Conservation (phyloP, 371 early-diverging fungal genomes). For the Nematocida sp. region DNA sequence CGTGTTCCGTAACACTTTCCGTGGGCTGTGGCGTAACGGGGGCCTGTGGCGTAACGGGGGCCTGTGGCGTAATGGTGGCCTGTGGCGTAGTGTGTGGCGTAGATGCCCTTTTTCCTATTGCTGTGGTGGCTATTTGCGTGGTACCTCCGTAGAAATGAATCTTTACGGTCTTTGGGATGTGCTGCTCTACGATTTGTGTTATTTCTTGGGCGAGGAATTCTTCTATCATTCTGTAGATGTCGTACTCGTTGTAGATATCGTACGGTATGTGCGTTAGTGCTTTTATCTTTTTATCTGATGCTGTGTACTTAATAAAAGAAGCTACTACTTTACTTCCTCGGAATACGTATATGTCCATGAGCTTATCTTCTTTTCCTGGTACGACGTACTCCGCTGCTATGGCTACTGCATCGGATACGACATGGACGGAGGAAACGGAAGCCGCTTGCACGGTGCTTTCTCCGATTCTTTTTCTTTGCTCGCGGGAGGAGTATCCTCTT, state of each 20-base stretch:
- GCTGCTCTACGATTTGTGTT: background rate
- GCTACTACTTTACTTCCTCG: conserved; percentile 20
- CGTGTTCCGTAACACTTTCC: no score
- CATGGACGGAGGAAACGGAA: background rate
- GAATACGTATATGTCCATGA: conserved; percentile 5
- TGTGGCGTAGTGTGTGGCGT: no score
- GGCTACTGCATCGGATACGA: conserved; percentile 13
- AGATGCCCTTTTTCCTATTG: no score
- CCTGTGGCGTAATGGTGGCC: no score
- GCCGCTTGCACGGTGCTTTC: background rate
- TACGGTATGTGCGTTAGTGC: background rate
- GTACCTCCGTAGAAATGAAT: conserved; percentile 3
- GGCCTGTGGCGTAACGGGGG: no score
- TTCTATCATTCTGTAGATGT: background rate
- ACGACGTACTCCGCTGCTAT: conserved; percentile 7
- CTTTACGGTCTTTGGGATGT: background rate
- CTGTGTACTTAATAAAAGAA: background rate
- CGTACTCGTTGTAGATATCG: conserved; percentile 2
- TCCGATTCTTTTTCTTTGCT: background rate
- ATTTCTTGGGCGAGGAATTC: background rate
- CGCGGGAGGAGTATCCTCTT: conserved; percentile 5
- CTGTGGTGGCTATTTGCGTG: background rate
- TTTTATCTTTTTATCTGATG: background rate
- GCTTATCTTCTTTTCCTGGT: background rate
- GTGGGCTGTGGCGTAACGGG: no score